Base-by-base conservation (phyloP, 2,329 filamentous ascomycete genomes). In the Huntiella savannae region DNA sequence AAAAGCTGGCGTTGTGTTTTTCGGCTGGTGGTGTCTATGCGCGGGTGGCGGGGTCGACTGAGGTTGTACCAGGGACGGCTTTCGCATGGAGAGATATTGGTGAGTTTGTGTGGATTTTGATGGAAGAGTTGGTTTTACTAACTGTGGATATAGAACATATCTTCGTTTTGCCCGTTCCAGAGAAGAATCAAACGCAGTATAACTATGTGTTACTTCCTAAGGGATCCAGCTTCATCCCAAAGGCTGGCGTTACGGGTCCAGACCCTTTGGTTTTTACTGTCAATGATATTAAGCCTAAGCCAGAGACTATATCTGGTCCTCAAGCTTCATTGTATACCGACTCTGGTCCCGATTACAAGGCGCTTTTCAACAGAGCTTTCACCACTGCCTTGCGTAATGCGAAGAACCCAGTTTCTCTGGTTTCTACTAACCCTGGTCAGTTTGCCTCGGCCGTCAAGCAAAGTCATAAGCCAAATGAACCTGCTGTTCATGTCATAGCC, bases 211-310 rank as follows among this genome's bases (percentile, higher is more conserved):
- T 81, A 48, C 70, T 81, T 50, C 76, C 75, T 0, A 63, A 63
- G 47, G 67, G 68, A 47, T 69, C 68, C 22, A 68, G 68, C 51
- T 63, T 77, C 33, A 65, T 69, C 2, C 62, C 68, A 22, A 70
- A 68, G 51, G 58, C 63, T n/a, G 57, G 58, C 38, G 57, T 64
- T 4, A 15, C 40, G 15, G 55, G 63, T 5, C 57, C 59, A 49
- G 76, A 81, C 46, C 75, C 77, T 1, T 60, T 81, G 3, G 69
- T 80, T 5, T 79, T 81, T 54, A 79, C 76, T 2, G 66, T 81
- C 7, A 66, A 75, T 0, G 64, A 71, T 4, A 68, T 64, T 0
- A 65, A 74, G 1, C 75, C 76, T 0, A 81, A 80, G 54, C 66
- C 74, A 8, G 73, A 72, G 8, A 67, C 65, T 15, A 64, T 79